Base-by-base conservation (phyloP, 2,329 filamentous ascomycete species). In the Xylariaceae sp. region DNA sequence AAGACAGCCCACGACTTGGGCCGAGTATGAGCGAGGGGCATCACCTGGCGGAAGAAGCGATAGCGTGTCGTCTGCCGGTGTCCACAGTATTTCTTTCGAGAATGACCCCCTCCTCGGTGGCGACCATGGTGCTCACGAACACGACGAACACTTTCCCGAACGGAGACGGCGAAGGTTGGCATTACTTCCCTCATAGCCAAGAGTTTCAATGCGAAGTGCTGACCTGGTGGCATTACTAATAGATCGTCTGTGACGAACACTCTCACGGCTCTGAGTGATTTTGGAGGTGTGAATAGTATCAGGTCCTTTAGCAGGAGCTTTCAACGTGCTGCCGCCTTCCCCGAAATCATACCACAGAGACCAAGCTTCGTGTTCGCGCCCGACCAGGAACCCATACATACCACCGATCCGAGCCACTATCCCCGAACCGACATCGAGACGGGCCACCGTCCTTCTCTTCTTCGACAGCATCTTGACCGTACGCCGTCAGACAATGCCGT, bases 271-370 rank as follows among this genome's bases (percentile, higher is more conserved):
- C 63, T 85, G 43, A 74, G 77, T 55, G 83, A 95, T 49, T 84
- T 88, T 38, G 93, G 92, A 53, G 92, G 92, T 40, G 85, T 91
- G 50, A 97, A 97, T 72, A 94, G 88, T 66, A 86, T 97, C 58
- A 85, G 93, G 61, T 95, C 91, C 60, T 97, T 97, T 64, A 88
- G 91, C 36, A 81, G 86, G 49, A 95, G 88, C 57, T 95, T 90
- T 86, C 88, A 92, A 67, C 83, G 92, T 64, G 92, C 92, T 29
- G 89, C 90, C 21, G 85, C 79, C 46, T 97, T 97, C 66, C 79
- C 82, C 53, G 91, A 96, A 65, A 88, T 95, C 55, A 84, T 93
- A 25, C 88, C 89, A 5, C 83, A 87, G 44, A 80, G 83, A 14
- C 82, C 83, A 12, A 85, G 87, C 25, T 89, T 95, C 62, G 74